Percentiles rank a stretch among this genome's conserved stretches.
Evolutionary conservation across 129 eudicot genomes (phyloP).

Genomic region (Pseudognaphalium luteoalbum): DNA sequence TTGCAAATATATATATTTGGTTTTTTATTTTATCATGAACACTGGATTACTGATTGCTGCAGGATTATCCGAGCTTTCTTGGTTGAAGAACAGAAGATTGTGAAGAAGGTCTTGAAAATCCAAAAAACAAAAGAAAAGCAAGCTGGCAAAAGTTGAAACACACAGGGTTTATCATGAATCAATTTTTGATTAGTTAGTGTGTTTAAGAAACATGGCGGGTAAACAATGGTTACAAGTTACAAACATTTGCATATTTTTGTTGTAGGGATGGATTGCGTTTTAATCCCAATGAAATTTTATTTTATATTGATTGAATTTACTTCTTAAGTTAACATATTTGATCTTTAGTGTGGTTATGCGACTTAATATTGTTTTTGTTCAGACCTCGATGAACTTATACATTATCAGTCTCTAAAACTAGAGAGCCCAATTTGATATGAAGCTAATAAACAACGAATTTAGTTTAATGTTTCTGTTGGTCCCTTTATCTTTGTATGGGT

Average conservation of each 20-base stretch:
- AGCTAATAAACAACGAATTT: no score
- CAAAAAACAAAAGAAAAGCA: slow-evolving; percentile 61
- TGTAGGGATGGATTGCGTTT: slow-evolving; percentile 19
- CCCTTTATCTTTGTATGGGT: no score
- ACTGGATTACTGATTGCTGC: not conserved
- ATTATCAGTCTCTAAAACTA: no score
- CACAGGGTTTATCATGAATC: not conserved
- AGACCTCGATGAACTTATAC: no score
- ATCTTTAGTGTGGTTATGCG: no score
- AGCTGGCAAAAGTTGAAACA: slow-evolving; percentile 37
- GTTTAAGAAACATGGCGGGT: not conserved
- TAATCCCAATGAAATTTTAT: slow-evolving; percentile 27
- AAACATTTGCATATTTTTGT: slow-evolving; percentile 23
- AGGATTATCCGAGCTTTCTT: slow-evolving; percentile 63
- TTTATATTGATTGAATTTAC: slow-evolving; percentile 15
- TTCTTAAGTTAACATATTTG: not conserved
- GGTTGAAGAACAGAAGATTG: slow-evolving; percentile 67
- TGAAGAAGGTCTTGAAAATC: slow-evolving; percentile 62
- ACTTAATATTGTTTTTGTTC: no score
- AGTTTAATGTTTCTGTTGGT: no score
- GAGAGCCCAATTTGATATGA: no score
- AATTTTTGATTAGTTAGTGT: slow-evolving; percentile 26
- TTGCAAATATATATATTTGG: not conserved
- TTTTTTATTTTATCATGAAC: not conserved
- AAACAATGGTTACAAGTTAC: slow-evolving; percentile 20